Percentiles rank a stretch among this genome's conserved stretches.
These are phyloP conservation scores for Podospora pseudocomata DNA, from an alignment of 495 filamentous ascomycete species.

Conservation along the genomic window DNA sequence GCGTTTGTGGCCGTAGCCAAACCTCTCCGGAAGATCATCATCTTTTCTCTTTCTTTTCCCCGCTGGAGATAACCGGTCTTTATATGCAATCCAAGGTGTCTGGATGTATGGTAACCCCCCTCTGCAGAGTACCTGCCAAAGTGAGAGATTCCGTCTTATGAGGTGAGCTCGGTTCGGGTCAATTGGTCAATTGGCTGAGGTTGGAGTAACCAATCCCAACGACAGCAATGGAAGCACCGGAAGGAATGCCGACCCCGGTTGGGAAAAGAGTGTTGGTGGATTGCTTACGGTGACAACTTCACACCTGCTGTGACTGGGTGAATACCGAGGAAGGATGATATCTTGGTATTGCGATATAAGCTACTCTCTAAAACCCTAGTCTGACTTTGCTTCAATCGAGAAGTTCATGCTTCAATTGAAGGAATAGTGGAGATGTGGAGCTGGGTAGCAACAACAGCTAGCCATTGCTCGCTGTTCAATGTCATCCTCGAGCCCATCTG, in stretches of 20 bases:
- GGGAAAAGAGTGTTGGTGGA: neutral
- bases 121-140: neutral
- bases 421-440: neutral
- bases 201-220: neutral
- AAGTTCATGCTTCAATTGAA: neutral
- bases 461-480: neutral
- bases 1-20: constrained; percentile 50
- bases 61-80: neutral
- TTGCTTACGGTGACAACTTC: neutral
- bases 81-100: neutral
- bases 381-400: neutral
- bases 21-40: constrained; percentile 39
- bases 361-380: neutral
- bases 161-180: neutral
- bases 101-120: neutral
- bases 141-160: neutral
- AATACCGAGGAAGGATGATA: neutral
- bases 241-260: neutral
- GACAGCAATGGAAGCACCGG: neutral
- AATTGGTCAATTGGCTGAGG: neutral
- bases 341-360: neutral
- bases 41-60: constrained; percentile 27
- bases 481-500: neutral
- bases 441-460: neutral
- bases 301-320: neutral